Evolutionary conservation across 352 stramenopile species (phyloP).

Genomic region (Phytophthora tubulina): DNA sequence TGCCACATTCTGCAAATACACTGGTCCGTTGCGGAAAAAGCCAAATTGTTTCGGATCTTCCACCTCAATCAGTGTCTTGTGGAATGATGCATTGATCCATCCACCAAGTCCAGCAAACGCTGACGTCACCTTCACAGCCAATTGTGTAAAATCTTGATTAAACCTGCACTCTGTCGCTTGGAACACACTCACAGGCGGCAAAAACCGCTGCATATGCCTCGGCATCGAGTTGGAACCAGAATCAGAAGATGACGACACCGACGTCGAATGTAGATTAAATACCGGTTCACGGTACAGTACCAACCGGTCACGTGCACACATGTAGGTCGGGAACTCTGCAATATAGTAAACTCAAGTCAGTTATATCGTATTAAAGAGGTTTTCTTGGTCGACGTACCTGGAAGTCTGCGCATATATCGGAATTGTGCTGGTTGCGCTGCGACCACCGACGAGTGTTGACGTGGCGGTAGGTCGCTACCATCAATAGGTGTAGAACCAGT

Average conservation of each 20-base stretch:
- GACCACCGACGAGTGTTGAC: slow-evolving; percentile 39
- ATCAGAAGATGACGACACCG: slow-evolving; percentile 26
- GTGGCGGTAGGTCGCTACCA: slow-evolving; percentile 36
- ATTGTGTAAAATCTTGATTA: slow-evolving; percentile 75
- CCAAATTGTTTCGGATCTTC: slow-evolving; percentile 52
- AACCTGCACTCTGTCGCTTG: slow-evolving; percentile 75
- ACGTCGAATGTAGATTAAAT: slow-evolving; percentile 50
- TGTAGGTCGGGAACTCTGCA: slow-evolving; percentile 69
- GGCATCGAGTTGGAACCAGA: slow-evolving; percentile 11
- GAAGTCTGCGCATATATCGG: slow-evolving; percentile 60
- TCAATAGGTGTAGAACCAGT: slow-evolving; percentile 21
- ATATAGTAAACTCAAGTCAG: slow-evolving; percentile 13
- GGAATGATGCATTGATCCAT: slow-evolving; percentile 75
- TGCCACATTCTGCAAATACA: slow-evolving; percentile 81
- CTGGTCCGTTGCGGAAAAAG: slow-evolving; percentile 42
- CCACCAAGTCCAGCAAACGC: slow-evolving; percentile 63
- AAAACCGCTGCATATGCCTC: slow-evolving; percentile 52
- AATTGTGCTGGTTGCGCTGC: slow-evolving; percentile 49
- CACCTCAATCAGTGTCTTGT: slow-evolving; percentile 58
- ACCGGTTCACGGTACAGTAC: slow-evolving; percentile 60
- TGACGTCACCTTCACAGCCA: slow-evolving; percentile 75
- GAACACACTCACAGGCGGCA: slow-evolving; percentile 75
- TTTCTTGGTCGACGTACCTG: slow-evolving; percentile 45
- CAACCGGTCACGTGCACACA: slow-evolving; percentile 62
- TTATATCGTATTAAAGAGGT: background rate